A percentile compares a stretch with the other conserved stretches of the same genome.
Evolutionary conservation across 768 basidiomycete species (phyloP).

Genomic region (Boletus vermiculosoides): DNA sequence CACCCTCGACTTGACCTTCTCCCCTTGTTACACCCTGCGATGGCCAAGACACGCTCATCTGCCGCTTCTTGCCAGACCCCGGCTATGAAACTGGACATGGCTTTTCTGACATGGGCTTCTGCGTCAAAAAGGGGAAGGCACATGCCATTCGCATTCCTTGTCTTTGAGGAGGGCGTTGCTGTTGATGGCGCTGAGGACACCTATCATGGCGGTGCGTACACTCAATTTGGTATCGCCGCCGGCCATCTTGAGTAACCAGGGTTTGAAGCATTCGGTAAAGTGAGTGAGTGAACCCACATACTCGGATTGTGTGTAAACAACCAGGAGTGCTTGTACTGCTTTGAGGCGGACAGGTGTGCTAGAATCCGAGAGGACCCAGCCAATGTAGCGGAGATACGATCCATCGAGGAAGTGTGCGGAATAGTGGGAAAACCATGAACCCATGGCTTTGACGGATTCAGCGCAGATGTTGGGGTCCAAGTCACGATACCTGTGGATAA

Average conservation of each 20-base stretch:
- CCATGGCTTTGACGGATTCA: slow-evolving; percentile 88
- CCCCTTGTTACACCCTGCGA: slow-evolving; percentile 41
- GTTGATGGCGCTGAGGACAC: slow-evolving; percentile 80
- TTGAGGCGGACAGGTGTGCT: slow-evolving; percentile 86
- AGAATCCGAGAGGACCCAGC: slow-evolving; percentile 91
- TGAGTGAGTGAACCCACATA: slow-evolving; percentile 76
- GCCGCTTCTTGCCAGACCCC: slow-evolving; percentile 79
- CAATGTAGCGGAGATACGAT: slow-evolving; percentile 87
- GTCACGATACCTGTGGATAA: slow-evolving; percentile 96
- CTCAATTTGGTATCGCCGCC: slow-evolving; percentile 77
- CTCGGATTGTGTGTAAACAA: slow-evolving; percentile 77
- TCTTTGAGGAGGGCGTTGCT: slow-evolving; percentile 81
- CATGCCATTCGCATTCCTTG: slow-evolving; percentile 74
- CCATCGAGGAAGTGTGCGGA: slow-evolving; percentile 87
- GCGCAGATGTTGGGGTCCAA: slow-evolving; percentile 87
- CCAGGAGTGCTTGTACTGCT: slow-evolving; percentile 76
- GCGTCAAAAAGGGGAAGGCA: slow-evolving; percentile 85
- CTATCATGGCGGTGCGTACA: slow-evolving; percentile 86
- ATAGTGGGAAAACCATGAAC: slow-evolving; percentile 86
- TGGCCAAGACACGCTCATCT: slow-evolving; percentile 58
- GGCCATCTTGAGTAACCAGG: slow-evolving; percentile 91
- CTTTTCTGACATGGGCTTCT: slow-evolving; percentile 76
- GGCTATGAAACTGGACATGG: slow-evolving; percentile 76
- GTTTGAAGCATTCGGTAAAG: slow-evolving; percentile 95
- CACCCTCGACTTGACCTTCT: slow-evolving; percentile 53